Conservation (phyloP, 371 early-diverging fungal genomes). For the Mucor racemosus region DNA sequence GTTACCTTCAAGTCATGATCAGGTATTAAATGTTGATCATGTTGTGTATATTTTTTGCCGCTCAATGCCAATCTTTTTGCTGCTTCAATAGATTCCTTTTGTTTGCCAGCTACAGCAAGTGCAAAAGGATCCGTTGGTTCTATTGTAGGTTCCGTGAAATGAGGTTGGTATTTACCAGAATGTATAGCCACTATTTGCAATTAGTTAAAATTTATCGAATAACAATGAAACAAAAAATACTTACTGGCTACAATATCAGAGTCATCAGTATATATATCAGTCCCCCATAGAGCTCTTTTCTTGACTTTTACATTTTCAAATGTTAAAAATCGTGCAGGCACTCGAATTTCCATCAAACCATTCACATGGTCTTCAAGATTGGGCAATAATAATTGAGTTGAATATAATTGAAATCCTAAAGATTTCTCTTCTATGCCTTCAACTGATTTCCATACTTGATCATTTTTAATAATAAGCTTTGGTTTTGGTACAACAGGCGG, state of each 20-base stretch:
- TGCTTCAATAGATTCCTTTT: conserved; percentile 26
- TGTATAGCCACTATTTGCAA: conserved; percentile 42
- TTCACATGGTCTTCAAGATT: conserved; percentile 55
- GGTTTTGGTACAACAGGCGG: conserved; percentile 27
- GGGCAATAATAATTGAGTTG: conserved; percentile 55
- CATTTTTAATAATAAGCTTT: conserved; percentile 56
- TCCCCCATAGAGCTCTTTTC: conserved; percentile 81
- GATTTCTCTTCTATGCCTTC: conserved; percentile 47
- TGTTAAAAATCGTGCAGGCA: conserved; percentile 59
- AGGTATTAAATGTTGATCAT: conserved; percentile 23
- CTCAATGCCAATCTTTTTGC: conserved; percentile 23
- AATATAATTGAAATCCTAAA: conserved; percentile 57
- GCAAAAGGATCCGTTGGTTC: conserved; percentile 35
- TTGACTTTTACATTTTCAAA: conserved; percentile 61
- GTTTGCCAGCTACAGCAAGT: conserved; percentile 36
- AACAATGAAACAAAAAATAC: not conserved
- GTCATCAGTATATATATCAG: conserved; percentile 87
- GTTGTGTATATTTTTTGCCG: conserved; percentile 25
- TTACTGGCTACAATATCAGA: conserved; percentile 85
- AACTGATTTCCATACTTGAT: conserved; percentile 46
- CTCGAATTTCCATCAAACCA: conserved; percentile 59
- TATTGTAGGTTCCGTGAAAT: conserved; percentile 35
- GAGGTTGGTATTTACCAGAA: conserved; percentile 43
- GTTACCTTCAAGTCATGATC: conserved; percentile 71
- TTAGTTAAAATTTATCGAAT: too few relatives aligned